Evolutionary conservation across 78 protist genomes (phyloP).

Genomic region (Diacronema lutheri): DNA sequence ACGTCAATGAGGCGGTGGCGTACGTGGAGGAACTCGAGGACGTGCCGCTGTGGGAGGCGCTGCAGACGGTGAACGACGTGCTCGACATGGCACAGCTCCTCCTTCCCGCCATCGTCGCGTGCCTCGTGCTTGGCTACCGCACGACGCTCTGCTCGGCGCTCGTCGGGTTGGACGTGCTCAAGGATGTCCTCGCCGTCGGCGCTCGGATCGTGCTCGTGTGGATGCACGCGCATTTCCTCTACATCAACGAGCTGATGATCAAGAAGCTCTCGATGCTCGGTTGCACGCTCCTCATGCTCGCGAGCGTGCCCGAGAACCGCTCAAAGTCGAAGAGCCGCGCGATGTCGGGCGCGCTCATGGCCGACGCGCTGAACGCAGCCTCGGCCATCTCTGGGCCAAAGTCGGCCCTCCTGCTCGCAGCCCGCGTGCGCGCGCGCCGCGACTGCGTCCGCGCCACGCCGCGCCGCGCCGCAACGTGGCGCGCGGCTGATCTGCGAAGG

Average conservation of each 20-base stretch:
- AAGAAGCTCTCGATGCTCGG: background rate
- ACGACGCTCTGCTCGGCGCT: background rate
- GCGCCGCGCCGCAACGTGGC: no score
- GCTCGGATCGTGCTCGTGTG: background rate
- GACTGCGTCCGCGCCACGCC: background rate
- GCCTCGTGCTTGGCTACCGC: no score
- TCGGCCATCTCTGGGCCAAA: background rate
- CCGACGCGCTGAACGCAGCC: background rate
- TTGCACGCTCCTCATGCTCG: background rate
- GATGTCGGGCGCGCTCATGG: background rate
- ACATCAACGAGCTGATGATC: background rate
- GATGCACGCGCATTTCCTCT: background rate
- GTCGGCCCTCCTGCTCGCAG: background rate
- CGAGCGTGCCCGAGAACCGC: background rate
- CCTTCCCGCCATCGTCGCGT: no score
- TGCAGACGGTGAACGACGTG: no score
- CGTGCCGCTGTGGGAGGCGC: no score
- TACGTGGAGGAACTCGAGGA: no score
- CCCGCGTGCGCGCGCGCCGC: no score
- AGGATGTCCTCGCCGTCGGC: background rate
- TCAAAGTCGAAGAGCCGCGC: background rate
- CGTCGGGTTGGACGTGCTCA: background rate
- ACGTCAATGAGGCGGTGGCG: no score
- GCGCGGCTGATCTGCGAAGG: no score
- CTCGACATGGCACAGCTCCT: no score